phyloP scores from a whole-genome alignment of 805 yeast genomes.

The Metschnikowia lochheadii region DNA sequence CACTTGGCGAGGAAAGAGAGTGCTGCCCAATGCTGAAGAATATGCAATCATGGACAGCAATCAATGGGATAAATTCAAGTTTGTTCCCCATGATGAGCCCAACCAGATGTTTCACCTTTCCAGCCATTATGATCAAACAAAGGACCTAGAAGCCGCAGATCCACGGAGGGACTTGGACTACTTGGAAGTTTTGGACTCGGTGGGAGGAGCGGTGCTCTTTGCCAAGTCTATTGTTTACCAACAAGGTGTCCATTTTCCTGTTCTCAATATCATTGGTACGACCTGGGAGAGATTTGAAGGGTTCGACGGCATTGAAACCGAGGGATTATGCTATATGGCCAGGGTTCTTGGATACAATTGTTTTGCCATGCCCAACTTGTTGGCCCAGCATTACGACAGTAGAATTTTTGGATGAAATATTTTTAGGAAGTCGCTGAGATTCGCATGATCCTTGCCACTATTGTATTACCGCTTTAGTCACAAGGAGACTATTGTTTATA shows the following conservation, averaged over 20 bases:
- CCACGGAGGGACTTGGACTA: conserved; percentile 9
- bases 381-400: conserved; percentile 32
- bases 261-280: conserved; percentile 43
- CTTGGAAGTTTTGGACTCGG: conserved; percentile 39
- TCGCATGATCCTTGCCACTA: no score
- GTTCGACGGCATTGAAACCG: conserved; percentile 53
- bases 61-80: conserved; percentile 28
- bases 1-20: conserved; percentile 39
- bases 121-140: conserved; percentile 14
- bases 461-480: no score
- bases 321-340: conserved; percentile 49
- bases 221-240: conserved; percentile 40
- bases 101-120: conserved; percentile 27
- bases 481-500: background rate
- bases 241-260: conserved; percentile 46
- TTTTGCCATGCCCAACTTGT: conserved; percentile 47
- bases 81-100: conserved; percentile 30
- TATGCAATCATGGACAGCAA: conserved; percentile 12
- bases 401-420: background rate
- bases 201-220: conserved; percentile 50
- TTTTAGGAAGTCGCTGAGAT: background rate
- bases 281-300: conserved; percentile 47
- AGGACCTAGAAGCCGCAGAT: conserved; percentile 5
- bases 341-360: conserved; percentile 42
- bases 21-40: conserved; percentile 23